Conservation (phyloP, 2,329 filamentous ascomycete genomes). For the Magnaporthiopsis rhizophila region DNA sequence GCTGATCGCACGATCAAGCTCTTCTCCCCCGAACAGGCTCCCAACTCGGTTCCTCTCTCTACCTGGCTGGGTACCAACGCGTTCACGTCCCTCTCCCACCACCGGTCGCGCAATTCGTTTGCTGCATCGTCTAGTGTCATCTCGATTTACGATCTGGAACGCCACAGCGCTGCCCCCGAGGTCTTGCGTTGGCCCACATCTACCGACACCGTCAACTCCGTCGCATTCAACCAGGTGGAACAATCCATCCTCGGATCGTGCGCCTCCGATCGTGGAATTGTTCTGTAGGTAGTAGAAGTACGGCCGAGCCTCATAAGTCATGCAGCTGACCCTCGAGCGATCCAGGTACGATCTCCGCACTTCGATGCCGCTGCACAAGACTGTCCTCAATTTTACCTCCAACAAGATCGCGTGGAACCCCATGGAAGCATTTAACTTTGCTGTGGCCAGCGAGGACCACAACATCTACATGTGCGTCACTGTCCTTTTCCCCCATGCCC, state of each 20-base stretch:
- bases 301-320: not conserved
- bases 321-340: not conserved
- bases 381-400: constrained; percentile 70
- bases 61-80: constrained; percentile 74
- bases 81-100: constrained; percentile 77
- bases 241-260: constrained; percentile 83
- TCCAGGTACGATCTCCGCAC: constrained; percentile 74
- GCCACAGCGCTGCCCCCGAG: constrained; percentile 73
- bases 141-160: constrained; percentile 80
- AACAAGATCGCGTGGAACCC: constrained; percentile 91
- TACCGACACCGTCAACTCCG: constrained; percentile 80
- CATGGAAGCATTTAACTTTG: constrained; percentile 64
- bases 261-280: constrained; percentile 75
- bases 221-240: constrained; percentile 90
- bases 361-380: constrained; percentile 71
- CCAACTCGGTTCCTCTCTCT: constrained; percentile 60
- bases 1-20: constrained; percentile 77
- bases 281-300: constrained; percentile 40
- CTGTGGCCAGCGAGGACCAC: constrained; percentile 89
- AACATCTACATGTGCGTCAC: constrained; percentile 55
- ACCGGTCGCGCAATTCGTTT: constrained; percentile 70
- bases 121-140: constrained; percentile 67
- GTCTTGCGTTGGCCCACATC: constrained; percentile 80
- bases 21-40: constrained; percentile 74
- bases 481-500: not conserved